Evolutionary conservation across 352 stramenopile genomes (phyloP).

Genomic region (Aphanomyces cochlioides): DNA sequence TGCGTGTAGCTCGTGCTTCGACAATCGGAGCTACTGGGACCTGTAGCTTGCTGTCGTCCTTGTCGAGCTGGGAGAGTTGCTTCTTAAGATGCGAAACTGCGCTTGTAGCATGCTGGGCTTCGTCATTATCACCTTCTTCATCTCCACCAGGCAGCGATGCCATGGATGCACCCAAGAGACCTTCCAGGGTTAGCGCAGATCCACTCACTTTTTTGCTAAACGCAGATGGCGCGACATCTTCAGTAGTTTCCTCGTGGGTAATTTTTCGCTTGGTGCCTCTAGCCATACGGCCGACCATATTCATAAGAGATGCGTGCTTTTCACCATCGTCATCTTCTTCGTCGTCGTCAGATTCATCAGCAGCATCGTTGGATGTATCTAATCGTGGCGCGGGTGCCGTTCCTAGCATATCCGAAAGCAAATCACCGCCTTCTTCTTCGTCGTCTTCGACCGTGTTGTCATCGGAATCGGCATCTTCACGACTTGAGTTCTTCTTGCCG

Average conservation of each 20-base stretch:
- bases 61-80: conserved; percentile 66
- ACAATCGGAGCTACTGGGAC: conserved; percentile 71
- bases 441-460: conserved; percentile 33
- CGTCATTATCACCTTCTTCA: conserved; percentile 36
- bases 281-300: conserved; percentile 39
- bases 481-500: conserved; percentile 22
- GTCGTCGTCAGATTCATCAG: conserved; percentile 35
- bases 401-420: conserved; percentile 72
- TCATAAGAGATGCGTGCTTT: conserved; percentile 27
- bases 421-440: conserved; percentile 44
- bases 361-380: conserved; percentile 43
- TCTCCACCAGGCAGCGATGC: conserved; percentile 13
- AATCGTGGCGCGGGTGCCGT: conserved; percentile 50
- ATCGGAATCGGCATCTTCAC: conserved; percentile 24
- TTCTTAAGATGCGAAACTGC: conserved; percentile 67
- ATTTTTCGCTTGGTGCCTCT: conserved; percentile 55
- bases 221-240: conserved; percentile 44
- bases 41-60: conserved; percentile 48
- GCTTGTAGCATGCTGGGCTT: conserved; percentile 51
- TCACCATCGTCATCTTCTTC: conserved; percentile 44
- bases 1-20: conserved; percentile 82
- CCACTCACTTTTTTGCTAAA: conserved; percentile 38
- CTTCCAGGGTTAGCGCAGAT: conserved; percentile 48
- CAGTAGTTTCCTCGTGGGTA: conserved; percentile 32
- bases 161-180: conserved; percentile 43